Conservation (phyloP, 441 rosid genomes). For the Gossypium schwendimanii region DNA sequence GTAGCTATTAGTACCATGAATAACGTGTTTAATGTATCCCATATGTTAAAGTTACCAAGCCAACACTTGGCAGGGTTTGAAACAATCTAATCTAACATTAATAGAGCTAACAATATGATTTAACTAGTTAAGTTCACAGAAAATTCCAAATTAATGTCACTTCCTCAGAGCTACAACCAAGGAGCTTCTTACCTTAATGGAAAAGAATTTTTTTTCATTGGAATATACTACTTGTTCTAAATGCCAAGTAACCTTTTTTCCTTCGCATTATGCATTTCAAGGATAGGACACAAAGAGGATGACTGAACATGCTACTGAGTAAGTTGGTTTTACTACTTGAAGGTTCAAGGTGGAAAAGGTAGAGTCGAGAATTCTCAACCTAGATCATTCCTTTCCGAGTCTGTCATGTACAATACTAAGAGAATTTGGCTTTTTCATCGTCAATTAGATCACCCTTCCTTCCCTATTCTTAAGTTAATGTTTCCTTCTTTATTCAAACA, state of each 20-base stretch:
- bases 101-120: too few species aligned
- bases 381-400: not conserved
- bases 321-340: not conserved
- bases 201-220: not conserved
- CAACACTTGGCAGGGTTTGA: not conserved
- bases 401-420: not conserved
- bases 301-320: not conserved
- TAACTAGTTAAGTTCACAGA: too few species aligned
- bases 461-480: not conserved
- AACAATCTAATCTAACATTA: not conserved
- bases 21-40: not conserved
- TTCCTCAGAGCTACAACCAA: not conserved
- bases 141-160: not conserved
- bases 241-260: not conserved
- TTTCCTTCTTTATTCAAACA: not conserved
- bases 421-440: not conserved
- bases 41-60: not conserved
- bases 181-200: not conserved
- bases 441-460: not conserved
- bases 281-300: not conserved
- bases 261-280: not conserved
- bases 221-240: not conserved
- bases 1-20: not conserved
- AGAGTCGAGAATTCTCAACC: not conserved
- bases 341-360: not conserved